Evolutionary conservation across 768 basidiomycete genomes (phyloP).

Genomic region (Saitozyma sp.): DNA sequence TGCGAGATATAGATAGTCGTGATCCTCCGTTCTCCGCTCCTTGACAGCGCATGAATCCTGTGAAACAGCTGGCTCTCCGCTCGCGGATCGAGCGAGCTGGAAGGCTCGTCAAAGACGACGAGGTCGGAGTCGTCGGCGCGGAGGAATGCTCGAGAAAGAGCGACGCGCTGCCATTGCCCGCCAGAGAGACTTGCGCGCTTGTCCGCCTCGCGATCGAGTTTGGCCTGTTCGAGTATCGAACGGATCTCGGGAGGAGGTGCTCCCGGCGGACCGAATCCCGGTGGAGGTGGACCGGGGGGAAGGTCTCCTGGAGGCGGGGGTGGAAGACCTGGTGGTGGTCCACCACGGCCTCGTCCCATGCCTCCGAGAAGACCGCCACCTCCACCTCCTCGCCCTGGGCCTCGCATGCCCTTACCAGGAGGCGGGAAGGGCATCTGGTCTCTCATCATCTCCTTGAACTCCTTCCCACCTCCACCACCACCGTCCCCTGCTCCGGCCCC

Average conservation of each 20-base stretch:
- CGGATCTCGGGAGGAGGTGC: too few species aligned
- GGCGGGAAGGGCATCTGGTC: background rate
- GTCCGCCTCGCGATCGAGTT: background rate
- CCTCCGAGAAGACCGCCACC: background rate
- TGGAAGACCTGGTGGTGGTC: background rate
- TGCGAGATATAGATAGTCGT: constrained; percentile 46
- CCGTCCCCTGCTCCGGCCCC: background rate
- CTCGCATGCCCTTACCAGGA: background rate
- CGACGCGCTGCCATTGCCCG: constrained; percentile 67
- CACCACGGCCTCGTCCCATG: background rate
- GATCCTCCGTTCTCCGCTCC: constrained; percentile 10
- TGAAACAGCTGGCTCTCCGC: constrained; percentile 43
- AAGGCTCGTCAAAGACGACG: constrained; percentile 67
- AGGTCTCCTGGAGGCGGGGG: background rate
- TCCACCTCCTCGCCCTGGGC: background rate
- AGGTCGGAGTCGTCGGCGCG: constrained; percentile 75
- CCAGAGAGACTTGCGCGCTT: constrained; percentile 64
- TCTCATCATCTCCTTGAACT: too few species aligned
- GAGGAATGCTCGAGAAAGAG: constrained; percentile 85
- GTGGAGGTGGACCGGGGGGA: background rate
- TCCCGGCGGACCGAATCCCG: background rate
- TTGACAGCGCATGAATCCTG: constrained; percentile 43
- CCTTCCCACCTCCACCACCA: too few species aligned
- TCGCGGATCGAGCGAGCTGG: constrained; percentile 44
- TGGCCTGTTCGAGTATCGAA: too few species aligned